Percentiles rank a stretch among this genome's conserved stretches.
These are phyloP conservation scores for Whalleya microplaca DNA, from an alignment of 2,329 filamentous ascomycete species.

Conservation along the genomic window DNA sequence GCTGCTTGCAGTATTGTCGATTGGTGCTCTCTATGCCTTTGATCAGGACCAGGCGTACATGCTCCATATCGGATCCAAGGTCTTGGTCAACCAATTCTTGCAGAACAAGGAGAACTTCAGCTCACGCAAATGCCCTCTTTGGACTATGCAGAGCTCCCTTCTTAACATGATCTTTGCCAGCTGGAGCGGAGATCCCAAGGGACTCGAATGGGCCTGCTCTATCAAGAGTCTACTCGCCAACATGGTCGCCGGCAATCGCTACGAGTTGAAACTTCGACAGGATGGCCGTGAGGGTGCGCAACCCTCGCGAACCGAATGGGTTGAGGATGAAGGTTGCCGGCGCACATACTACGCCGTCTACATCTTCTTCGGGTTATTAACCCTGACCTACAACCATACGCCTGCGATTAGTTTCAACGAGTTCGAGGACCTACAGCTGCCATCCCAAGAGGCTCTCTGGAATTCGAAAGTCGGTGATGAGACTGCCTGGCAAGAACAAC, in stretches of 20 bases:
- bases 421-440: conserved; percentile 89
- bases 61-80: conserved; percentile 96
- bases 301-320: conserved; percentile 87
- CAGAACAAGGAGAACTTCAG: conserved; percentile 99
- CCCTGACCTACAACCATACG: conserved; percentile 96
- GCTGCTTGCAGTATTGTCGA: conserved; percentile 87
- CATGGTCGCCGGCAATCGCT: conserved; percentile 97
- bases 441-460: conserved; percentile 93
- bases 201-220: conserved; percentile 97
- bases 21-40: conserved; percentile 94
- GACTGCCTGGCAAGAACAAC: conserved; percentile 78
- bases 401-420: conserved; percentile 98
- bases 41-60: conserved; percentile 97
- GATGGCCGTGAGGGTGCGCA: conserved; percentile 79
- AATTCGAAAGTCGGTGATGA: conserved; percentile 82
- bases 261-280: conserved; percentile 90
- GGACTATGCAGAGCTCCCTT: conserved; percentile 97
- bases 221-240: conserved; percentile 98
- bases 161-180: conserved; percentile 99
- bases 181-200: conserved; percentile 98
- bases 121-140: conserved; percentile 93
- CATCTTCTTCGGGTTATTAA: conserved; percentile 96
- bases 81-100: conserved; percentile 93
- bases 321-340: conserved; percentile 94
- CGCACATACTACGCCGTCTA: conserved; percentile 98